These are phyloP conservation scores for Sechiopsis laciniata DNA, from an alignment of 306 rosid genomes.

Conservation along the genomic window DNA sequence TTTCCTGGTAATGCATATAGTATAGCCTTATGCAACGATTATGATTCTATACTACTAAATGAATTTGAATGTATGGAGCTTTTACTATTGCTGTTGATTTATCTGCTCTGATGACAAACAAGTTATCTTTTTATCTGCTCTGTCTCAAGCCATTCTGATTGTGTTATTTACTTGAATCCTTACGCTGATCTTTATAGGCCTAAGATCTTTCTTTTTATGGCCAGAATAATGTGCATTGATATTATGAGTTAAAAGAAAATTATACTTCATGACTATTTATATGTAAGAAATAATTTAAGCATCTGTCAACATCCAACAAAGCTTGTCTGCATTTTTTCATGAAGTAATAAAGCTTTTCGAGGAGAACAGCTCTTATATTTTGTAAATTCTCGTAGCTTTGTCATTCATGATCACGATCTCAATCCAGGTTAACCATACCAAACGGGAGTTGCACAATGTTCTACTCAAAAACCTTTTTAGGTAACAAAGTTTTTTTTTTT, in stretches of 20 bases:
- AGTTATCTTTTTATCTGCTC: too few species aligned
- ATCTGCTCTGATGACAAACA: too few species aligned
- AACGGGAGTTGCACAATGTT: constrained; percentile 27
- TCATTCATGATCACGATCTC: constrained; percentile 3
- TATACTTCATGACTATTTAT: background rate
- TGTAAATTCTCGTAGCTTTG: background rate
- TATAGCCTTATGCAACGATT: background rate
- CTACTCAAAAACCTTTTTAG: constrained; percentile 34
- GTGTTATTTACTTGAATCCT: too few species aligned
- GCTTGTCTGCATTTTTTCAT: background rate
- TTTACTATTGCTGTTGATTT: background rate
- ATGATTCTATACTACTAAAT: background rate
- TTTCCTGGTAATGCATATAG: constrained; percentile 30
- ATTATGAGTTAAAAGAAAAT: background rate
- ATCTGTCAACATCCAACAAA: background rate
- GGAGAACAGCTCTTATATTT: background rate
- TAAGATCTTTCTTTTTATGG: background rate
- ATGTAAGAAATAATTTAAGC: background rate
- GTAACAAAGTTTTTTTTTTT: constrained; percentile 14
- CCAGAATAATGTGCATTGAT: background rate
- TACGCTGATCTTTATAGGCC: too few species aligned
- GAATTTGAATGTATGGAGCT: background rate
- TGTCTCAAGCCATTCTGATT: too few species aligned
- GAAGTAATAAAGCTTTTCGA: background rate
- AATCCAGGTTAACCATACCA: constrained; percentile 37